Evolutionary conservation across 164 flowering plant species (phyloP), one percentile per base, ranked within the genome.

Genomic region (Annona squamosa): DNA sequence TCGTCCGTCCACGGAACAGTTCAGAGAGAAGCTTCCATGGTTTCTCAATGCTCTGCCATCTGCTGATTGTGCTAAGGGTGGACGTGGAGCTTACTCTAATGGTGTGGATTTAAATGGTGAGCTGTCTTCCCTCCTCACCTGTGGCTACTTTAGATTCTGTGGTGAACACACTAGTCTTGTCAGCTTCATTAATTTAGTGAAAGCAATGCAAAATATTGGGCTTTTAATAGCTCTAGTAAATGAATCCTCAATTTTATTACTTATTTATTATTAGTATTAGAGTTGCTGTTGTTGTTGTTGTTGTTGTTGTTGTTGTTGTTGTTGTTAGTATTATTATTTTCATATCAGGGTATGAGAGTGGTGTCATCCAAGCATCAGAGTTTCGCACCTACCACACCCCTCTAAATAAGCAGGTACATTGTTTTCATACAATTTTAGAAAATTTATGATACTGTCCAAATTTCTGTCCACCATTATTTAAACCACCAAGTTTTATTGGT

Each of bases 61-160:
- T 75, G 91, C 94, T 80, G 97, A 93, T 85, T 95, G 99, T 88
- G 93, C 99, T 16, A 95, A 95, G 83, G 99, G 97, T 82, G 99
- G 99, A 41, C 97, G 88, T 84, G 99, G 98, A 71, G 99, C 99
- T 65, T 95, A 95, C 76, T 86, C 93, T 18, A 89, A 61, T 81
- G 90, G 90, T 82, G 90, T 95, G 73, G 93, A 93, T 79, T 89
- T 95, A 62, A 84, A 82, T 82, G 99, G 99, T 95, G 57, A 73
- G 63, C 18, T 5, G 16, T 26, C 37, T 26, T 45, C 65, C 43
- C 69, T 74, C 43, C 13, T 66, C 5, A 42, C 9, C n/a, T 17
- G 44, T 47, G 57, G 9, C 59, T 52, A 52, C 59, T 16, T 52
- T 10, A 52, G 13, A 52, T 52, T 9, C 9, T 52, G 59, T 52